Base-by-base conservation (phyloP, 1,139 yeast genomes). In the Candida glucosophila region DNA sequence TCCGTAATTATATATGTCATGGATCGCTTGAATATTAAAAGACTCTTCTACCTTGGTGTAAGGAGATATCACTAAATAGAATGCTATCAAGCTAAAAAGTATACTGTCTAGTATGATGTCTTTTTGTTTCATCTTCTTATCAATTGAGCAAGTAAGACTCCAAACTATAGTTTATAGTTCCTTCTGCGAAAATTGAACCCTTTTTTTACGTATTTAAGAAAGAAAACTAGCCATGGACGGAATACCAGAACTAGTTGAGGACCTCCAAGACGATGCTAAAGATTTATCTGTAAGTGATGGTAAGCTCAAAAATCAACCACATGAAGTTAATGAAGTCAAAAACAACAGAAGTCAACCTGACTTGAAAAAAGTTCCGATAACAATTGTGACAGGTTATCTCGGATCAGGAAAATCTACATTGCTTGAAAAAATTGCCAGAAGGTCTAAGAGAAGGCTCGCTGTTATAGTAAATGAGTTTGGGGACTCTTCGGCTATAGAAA, bases 351-450 rank as follows among this genome's bases (percentile, higher is more conserved):
- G 12, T n/a, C 8, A 7, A 8, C n/a, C n/a, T n/a, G n/a, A n/a
- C n/a, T n/a, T n/a, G n/a, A n/a, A 47, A 19, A 76, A 74, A 47
- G 90, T 88, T 7, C 99, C 99, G 2, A 75, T 90, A 10, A 85
- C 96, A 0, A 83, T 90, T 14, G 76, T 92, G 19, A 90, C 97
- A 0, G 99, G 98, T 1, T 90, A 88, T 45, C 55, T 90, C 22
- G 99, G 99, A 1, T 80, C 95, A 9, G 99, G 99, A 2, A 90
- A 90, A 45, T 79, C 94, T 4, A 88, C 97, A 0, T 54, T 92
- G 29, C 58, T 90, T 17, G 83, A 83, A 32, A 65, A 67, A 32
- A 73, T 90, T 12, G 86, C 94, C 1, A 57, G 68, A 31, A 72
- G 67, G 25, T 77, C 90, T 15, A 70, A 69, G 28, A 74, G 75